Conservation (phyloP, 1,139 yeast species). For the Pneumocystis wakefieldiae region DNA sequence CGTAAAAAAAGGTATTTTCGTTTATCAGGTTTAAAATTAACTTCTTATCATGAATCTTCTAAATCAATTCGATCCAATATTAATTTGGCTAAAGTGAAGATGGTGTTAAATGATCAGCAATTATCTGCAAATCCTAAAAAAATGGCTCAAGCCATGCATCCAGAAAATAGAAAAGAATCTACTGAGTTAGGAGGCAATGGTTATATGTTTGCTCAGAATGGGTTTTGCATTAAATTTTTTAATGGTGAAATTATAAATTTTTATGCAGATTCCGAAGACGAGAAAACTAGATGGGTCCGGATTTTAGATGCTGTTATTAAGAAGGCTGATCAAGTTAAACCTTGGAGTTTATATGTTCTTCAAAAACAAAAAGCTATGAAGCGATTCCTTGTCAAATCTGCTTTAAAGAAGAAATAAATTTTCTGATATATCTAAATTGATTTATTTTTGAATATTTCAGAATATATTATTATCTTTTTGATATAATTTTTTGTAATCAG, state of each 20-base stretch:
- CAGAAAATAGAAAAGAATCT: conserved; percentile 14
- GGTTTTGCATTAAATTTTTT: conserved; percentile 45
- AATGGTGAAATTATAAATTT: conserved; percentile 53
- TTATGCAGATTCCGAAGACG: conserved; percentile 43
- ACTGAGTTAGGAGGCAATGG: conserved; percentile 10
- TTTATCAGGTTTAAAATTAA: conserved; percentile 40
- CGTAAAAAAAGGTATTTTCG: conserved; percentile 56
- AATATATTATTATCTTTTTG: background rate
- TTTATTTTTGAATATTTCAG: background rate
- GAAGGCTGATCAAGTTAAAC: conserved; percentile 3
- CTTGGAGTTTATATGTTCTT: conserved; percentile 17
- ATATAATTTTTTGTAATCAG: background rate
- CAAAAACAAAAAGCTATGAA: background rate
- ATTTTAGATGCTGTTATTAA: conserved; percentile 15
- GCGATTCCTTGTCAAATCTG: background rate
- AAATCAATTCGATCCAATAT: conserved; percentile 51
- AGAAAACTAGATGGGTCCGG: conserved; percentile 40
- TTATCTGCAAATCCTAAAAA: conserved; percentile 3
- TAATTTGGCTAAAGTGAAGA: conserved; percentile 43
- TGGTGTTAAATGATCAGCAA: conserved; percentile 18
- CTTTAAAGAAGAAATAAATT: background rate
- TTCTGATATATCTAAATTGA: background rate
- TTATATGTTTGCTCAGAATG: conserved; percentile 17
- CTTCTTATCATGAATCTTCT: conserved; percentile 51
- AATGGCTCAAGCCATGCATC: conserved; percentile 27